Conservation (phyloP, 768 basidiomycete species). For the Jaapia argillacea region DNA sequence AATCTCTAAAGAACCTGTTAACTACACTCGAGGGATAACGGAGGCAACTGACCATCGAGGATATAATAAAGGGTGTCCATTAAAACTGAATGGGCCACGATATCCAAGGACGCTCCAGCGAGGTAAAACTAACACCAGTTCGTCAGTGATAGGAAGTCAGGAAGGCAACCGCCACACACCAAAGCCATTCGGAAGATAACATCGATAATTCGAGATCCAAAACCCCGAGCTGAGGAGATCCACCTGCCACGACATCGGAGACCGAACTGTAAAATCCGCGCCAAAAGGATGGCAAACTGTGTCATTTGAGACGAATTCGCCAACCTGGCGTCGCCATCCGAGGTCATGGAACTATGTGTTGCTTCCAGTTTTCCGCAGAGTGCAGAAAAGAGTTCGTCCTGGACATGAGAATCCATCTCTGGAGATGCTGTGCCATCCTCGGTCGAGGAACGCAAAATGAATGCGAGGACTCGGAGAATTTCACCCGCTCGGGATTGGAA, state of each 20-base stretch:
- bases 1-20: conserved; percentile 37
- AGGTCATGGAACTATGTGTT: not conserved
- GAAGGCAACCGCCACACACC: conserved; percentile 4
- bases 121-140: conserved; percentile 51
- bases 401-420: conserved; percentile 40
- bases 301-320: conserved; percentile 11
- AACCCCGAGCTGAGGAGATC: conserved; percentile 39
- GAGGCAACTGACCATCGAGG: conserved; percentile 50
- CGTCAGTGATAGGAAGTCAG: not conserved
- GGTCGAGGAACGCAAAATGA: conserved; percentile 58
- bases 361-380: conserved; percentile 36
- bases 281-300: conserved; percentile 42
- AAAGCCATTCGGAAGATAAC: conserved; percentile 28
- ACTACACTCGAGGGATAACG: not conserved
- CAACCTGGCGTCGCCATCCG: not conserved
- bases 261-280: conserved; percentile 64
- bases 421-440: conserved; percentile 31
- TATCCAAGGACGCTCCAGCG: conserved; percentile 40
- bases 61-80: conserved; percentile 68
- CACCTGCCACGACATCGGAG: conserved; percentile 54
- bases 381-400: conserved; percentile 46
- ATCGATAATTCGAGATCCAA: conserved; percentile 27
- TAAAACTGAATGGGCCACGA: conserved; percentile 52
- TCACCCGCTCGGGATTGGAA: conserved; percentile 51
- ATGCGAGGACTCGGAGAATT: conserved; percentile 57